Evolutionary conservation across 352 stramenopile genomes (phyloP), one percentile per base, ranked within the genome.

Genomic region (Globisporangium mamillatum): DNA sequence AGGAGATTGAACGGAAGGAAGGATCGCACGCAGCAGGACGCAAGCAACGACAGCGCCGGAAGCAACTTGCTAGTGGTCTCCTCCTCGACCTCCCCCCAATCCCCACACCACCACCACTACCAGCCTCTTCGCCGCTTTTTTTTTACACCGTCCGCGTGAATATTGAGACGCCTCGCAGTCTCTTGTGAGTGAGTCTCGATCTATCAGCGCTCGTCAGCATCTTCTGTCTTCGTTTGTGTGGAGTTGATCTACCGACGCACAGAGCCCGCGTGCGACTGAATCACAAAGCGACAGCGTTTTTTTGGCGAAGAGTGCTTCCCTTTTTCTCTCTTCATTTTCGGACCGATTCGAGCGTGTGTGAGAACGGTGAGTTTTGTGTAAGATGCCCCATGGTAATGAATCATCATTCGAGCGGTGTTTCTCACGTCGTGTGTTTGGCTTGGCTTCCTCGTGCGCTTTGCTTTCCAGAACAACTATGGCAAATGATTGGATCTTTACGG

Each of bases 401-500:
- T 57, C 18, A 14, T n/a, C 24, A 25, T 16, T 1, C 1, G 14
- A 53, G 41, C 44, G 18, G 3, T 14, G 20, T 27, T 27, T 55
- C 48, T 55, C 8, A 55, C 18, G n/a, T 29, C 53, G 27, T 34
- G 20, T 56, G 56, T 38, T 34, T 14, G 20, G 64, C 27, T 41
- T 59, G 53, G 24, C 16, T 59, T n/a, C 34, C 25, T 38, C 29
- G 53, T 59, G 53, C 53, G 53, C 24, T 34, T 36, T 54, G 16
- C 6, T 27, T 24, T 59, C 18, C 16, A 59, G 53, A 59, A 36
- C 53, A 38, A 72, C n/a, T 29, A 82, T 84, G 74, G 62, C 77
- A 54, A 81, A 77, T 64, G 82, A 95, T 67, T 94, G 88, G 86
- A 88, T 92, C 70, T 95, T 95, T 66, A 78, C 83, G 1, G 84